Evolutionary conservation across 2,329 filamentous ascomycete species (phyloP), one percentile per base, ranked within the genome.

Genomic region (Beauveria varroae): DNA sequence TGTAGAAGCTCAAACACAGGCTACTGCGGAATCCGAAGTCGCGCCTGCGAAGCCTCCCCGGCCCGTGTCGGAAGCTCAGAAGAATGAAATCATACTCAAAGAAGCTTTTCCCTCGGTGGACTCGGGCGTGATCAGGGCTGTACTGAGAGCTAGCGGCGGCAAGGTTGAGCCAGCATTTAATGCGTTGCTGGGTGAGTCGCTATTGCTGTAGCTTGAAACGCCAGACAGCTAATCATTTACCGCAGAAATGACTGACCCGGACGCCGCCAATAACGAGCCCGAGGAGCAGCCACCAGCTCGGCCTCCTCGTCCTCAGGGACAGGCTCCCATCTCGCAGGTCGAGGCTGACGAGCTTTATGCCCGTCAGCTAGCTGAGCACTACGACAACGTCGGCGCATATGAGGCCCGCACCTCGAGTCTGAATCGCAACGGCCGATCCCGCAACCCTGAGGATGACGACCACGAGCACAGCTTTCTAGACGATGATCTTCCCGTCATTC

Each of bases 151-250:
- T 16, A 98, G 95, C 73, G 83, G 87, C 62, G 93, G 93, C 63
- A 86, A 88, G 69, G 87, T 98, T 53, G 95, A 99, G 74, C 90
- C 91, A 37, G 93, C 95, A 16, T 99, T 99, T 77, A 95, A 97
- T 76, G 95, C 95, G 41, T 82, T 99, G 49, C 81, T 99, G 50
- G 90, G 90, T 91, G 80, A 64, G 81, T 63, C 26, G 12, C 14
- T 18, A 26, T 14, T 9, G 20, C 5, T 3, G 3, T 7, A 47
- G 14, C 16, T 44, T 40, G 9, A 18, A 14, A 53, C 24, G 16
- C 18, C 24, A 12, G 24, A 22, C 22, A 14, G 34, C 47, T 52
- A 47, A 49, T 54, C 8, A 18, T 24, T 7, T 37, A 58, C 64
- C n/a, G n/a, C 26, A 89, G 87, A 87, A 68, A 91, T 91, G 88